Evolutionary conservation across 306 rosid species (phyloP), one percentile per base, ranked within the genome.

Genomic region (Cicer judaicum): DNA sequence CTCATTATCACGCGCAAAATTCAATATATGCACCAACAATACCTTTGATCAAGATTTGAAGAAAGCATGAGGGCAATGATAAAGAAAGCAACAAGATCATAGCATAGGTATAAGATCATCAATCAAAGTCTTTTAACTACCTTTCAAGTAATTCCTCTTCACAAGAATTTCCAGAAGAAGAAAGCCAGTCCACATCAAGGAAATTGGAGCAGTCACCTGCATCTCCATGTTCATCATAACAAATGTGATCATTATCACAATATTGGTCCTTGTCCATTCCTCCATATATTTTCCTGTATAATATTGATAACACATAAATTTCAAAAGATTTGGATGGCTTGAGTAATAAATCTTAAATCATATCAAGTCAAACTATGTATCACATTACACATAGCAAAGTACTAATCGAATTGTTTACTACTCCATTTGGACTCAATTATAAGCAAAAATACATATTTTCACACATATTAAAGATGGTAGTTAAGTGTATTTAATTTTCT

Each of bases 161-260:
- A 82, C 90, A 86, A 44, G 99, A 92, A 85, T 89, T 92, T 83
- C 84, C 98, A 13, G 98, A 90, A 10, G 98, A 85, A 69, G 99
- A 92, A 78, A 90, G 84, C 93, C 96, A 90, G 52, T 86, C 96
- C 39, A 73, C 73, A 74, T 95, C 92, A 67, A 88, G 80, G 78
- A 90, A 84, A 84, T 88, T 84, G 38, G 98, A 88, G 85, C 93
- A 89, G 83, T 86, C 89, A 56, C 85, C 83, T 15, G 87, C 82
- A 73, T 86, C 90, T 40, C 92, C 92, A 75, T 83, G 91, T 55
- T 88, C 92, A 77, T 85, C 97, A 78, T 83, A 82, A 85, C 84
- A 86, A 65, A 86, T 64, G 41, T 78, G 86, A 83, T 83, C 89
- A 66, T 56, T 57, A 19, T 81, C 89, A 63, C 64, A 68, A 70